Evolutionary conservation across 148 eudicot species (phyloP).

Genomic region (Tetragonia tetragonoides): DNA sequence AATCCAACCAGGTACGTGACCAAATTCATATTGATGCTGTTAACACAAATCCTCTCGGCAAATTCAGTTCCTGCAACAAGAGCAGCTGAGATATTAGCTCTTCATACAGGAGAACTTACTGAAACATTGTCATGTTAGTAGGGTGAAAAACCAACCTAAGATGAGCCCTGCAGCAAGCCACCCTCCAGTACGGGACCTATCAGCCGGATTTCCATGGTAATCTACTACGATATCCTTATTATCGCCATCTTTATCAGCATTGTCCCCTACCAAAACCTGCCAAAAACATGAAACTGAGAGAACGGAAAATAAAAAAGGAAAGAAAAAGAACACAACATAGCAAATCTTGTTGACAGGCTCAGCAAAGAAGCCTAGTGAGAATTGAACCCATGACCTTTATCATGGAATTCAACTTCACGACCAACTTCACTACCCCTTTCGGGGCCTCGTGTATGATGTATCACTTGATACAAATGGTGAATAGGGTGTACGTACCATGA

Average conservation of each 20-base stretch:
- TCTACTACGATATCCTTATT: conserved; percentile 43
- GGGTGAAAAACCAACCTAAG: conserved; percentile 47
- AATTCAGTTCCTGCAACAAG: conserved; percentile 69
- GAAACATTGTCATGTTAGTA: neutral
- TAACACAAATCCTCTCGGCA: conserved; percentile 89
- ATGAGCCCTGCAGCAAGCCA: conserved; percentile 98
- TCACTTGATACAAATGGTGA: neutral
- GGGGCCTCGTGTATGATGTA: no score
- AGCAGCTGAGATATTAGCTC: neutral
- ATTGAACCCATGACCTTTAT: no score
- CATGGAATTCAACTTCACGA: no score
- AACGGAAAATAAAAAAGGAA: no score
- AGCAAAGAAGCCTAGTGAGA: no score
- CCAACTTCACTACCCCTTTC: no score
- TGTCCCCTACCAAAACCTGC: conserved; percentile 55
- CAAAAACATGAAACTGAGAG: neutral
- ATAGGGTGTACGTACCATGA: conserved; percentile 22
- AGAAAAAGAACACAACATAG: no score
- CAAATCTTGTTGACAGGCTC: no score
- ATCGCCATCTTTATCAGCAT: conserved; percentile 38
- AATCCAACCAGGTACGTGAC: conserved; percentile 84
- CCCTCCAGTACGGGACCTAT: conserved; percentile 75
- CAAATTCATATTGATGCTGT: conserved; percentile 89
- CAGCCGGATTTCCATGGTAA: conserved; percentile 70
- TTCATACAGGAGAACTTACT: neutral